Percentiles rank a stretch among this genome's conserved stretches.
Evolutionary conservation across 192 early-diverging fungal genomes (phyloP).

Genomic region (Glomus cerebriforme): DNA sequence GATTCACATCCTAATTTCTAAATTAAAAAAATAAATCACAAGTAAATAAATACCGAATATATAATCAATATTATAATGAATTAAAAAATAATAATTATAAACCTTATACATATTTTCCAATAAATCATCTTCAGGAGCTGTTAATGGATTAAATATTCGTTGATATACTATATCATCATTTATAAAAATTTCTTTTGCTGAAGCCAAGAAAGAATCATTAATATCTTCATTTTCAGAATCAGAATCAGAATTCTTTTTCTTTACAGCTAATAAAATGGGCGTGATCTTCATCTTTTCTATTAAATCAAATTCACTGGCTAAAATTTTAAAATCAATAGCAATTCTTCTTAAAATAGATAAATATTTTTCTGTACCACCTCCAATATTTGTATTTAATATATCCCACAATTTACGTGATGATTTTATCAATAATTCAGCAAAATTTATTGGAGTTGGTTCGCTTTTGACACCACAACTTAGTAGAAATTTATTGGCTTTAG

Average conservation of each 20-base stretch:
- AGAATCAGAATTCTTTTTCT: conserved; percentile 65
- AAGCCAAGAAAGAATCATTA: conserved; percentile 69
- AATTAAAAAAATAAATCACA: not conserved
- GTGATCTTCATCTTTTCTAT: conserved; percentile 58
- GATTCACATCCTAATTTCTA: conserved; percentile 62
- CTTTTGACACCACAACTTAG: conserved; percentile 83
- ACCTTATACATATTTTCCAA: conserved; percentile 72
- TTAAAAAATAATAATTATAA: too few relatives aligned
- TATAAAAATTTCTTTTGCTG: conserved; percentile 71
- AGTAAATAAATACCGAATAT: too few relatives aligned
- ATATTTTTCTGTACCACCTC: conserved; percentile 63
- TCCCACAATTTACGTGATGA: conserved; percentile 61
- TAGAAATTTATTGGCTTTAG: conserved; percentile 73
- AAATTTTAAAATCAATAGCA: conserved; percentile 61
- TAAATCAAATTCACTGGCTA: conserved; percentile 45
- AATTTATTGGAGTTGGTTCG: conserved; percentile 70
- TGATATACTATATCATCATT: conserved; percentile 78
- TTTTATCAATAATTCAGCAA: conserved; percentile 65
- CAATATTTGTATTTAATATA: conserved; percentile 31
- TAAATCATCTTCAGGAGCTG: conserved; percentile 67
- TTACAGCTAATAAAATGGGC: conserved; percentile 69
- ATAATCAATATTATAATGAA: too few relatives aligned
- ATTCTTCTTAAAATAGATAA: conserved; percentile 62
- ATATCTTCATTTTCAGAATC: conserved; percentile 62
- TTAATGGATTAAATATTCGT: too few relatives aligned